Evolutionary conservation across 768 basidiomycete species (phyloP).

Genomic region (Collybiopsis luxurians): DNA sequence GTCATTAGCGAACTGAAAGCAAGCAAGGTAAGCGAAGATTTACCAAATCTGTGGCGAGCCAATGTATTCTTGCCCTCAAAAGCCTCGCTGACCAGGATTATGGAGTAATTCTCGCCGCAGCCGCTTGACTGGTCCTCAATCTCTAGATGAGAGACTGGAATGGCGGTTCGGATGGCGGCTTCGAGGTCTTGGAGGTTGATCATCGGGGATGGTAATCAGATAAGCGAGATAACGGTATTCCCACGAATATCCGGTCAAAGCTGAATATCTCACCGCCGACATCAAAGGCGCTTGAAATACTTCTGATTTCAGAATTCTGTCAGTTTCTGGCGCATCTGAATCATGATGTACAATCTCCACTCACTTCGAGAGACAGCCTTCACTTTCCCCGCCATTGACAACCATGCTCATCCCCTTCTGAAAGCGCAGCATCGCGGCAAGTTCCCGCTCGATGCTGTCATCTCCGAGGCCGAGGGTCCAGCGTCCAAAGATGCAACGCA

Average conservation of each 20-base stretch:
- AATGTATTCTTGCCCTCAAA: conserved; percentile 83
- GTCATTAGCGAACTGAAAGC: conserved; percentile 3
- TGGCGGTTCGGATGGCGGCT: conserved; percentile 1
- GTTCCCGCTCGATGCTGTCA: conserved; percentile 59
- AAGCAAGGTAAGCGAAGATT: not conserved
- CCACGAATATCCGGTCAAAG: too few species aligned
- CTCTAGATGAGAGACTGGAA: conserved; percentile 56
- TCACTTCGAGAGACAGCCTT: conserved; percentile 11
- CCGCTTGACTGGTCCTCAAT: conserved; percentile 78
- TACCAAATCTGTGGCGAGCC: conserved; percentile 70
- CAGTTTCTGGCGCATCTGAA: too few species aligned
- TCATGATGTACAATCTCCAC: not conserved
- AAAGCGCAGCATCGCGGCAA: conserved; percentile 37
- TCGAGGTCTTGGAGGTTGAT: conserved; percentile 3
- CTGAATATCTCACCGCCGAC: too few species aligned
- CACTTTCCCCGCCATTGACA: conserved; percentile 63
- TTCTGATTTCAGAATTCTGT: too few species aligned
- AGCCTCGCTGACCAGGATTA: conserved; percentile 74
- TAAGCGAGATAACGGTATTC: too few species aligned
- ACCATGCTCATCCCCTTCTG: conserved; percentile 76
- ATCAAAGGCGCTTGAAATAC: too few species aligned
- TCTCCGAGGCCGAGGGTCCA: conserved; percentile 60
- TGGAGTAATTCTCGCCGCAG: conserved; percentile 76
- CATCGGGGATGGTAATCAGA: conserved; percentile 2
- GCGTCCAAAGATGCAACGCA: conserved; percentile 48